Evolutionary conservation across 163 green algal genomes (phyloP), one percentile per base, ranked within the genome.

Genomic region (Dunaliella salina): DNA sequence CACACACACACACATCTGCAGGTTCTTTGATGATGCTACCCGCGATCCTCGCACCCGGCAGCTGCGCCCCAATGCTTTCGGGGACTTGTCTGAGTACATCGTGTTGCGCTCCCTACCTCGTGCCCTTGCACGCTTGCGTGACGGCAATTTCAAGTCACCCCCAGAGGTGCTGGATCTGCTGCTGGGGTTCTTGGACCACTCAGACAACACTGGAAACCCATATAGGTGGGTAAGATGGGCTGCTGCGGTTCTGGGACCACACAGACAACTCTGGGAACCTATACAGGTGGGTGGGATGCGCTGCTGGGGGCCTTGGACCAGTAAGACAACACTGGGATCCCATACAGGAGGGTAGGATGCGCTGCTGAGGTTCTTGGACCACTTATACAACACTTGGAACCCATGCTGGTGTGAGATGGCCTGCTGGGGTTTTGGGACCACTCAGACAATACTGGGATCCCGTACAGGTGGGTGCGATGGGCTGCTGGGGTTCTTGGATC

Each of bases 61-160:
- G 80, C 79, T 90, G 83, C 82, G 82, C 33, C 85, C 87, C 82
- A 90, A 90, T 80, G 81, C 85, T 34, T 90, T 87, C 75, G 83
- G 72, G 0, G 87, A 90, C 83, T 63, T 90, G 80, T 85, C 82
- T 8, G 79, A 82, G 22, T 85, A 90, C 80, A 80, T 90, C 33
- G 87, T 90, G n/a, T 46, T 79, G 50, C 63, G 63, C 63, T 75
- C 63, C 20, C 63, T 75, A 29, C 63, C 63, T 75, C 63, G 75
- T 81, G 84, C 80, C 46, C 86, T 88, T 46, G 82, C 82, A 30
- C 33, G 33, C 71, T 84, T 88, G 45, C 86, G 82, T 0, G 86
- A 88, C 20, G 81, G 83, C n/a, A 82, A 71, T n/a, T 84, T 84
- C 71, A 86, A 86, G 81, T 81, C 69, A 30, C 83, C 86, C 45